phyloP scores from a whole-genome alignment of 169 alveolate genomes.

The Cyclospora cayetanensis region DNA sequence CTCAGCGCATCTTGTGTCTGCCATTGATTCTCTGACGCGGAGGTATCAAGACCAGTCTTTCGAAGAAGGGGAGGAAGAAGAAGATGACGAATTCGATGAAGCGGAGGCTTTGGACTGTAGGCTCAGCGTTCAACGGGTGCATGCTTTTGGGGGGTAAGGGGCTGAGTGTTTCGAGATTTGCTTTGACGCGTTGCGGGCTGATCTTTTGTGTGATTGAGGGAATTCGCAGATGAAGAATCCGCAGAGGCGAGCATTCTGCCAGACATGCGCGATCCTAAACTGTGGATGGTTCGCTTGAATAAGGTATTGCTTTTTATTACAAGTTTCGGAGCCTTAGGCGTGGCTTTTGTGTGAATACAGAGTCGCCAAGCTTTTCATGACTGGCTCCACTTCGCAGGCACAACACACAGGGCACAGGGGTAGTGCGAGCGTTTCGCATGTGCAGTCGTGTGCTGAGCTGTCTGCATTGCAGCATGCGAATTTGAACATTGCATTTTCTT shows the following conservation, averaged over 20 bases:
- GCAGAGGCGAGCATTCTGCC: conserved; percentile 36
- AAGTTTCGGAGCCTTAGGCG: neutral
- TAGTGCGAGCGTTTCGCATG: neutral
- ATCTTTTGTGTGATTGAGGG: neutral
- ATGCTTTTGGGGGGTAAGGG: neutral
- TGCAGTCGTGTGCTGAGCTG: neutral
- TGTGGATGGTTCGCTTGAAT: conserved; percentile 60
- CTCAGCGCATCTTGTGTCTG: conserved; percentile 25
- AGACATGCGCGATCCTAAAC: conserved; percentile 55
- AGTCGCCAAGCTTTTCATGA: too few relatives aligned
- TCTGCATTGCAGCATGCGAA: neutral
- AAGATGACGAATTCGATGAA: conserved; percentile 1
- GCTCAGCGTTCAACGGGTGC: too few relatives aligned
- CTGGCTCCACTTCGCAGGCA: too few relatives aligned
- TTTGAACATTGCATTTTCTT: neutral
- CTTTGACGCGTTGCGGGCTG: neutral
- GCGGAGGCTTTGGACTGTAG: conserved; percentile 16
- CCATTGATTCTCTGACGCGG: conserved; percentile 43
- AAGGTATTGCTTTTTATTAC: neutral
- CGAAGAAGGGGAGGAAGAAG: conserved; percentile 55
- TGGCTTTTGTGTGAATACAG: too few relatives aligned
- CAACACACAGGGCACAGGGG: neutral
- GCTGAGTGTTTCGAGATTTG: neutral
- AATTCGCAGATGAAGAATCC: neutral
- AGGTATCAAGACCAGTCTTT: conserved; percentile 52